A percentile compares a stretch with the other conserved stretches of the same genome.
These are phyloP conservation scores for Rhodomyrtus psidioides DNA, from an alignment of 441 rosid genomes.

Conservation along the genomic window DNA sequence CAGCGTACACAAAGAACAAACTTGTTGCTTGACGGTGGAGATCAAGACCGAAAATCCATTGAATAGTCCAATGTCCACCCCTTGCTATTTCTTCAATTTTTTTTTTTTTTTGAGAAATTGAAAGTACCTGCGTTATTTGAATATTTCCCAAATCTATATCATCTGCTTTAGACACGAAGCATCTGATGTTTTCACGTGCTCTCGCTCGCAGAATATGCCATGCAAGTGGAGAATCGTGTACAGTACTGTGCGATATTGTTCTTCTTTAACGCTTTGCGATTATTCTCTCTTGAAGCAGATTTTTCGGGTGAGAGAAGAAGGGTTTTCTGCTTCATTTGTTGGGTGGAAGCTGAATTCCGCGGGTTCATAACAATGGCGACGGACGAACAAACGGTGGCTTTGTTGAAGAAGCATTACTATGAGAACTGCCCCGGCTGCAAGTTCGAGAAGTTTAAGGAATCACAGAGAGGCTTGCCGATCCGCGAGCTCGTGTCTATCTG, in stretches of 20 bases:
- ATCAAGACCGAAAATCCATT: too few species aligned
- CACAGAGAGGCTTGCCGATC: constrained; percentile 44
- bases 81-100: too few species aligned
- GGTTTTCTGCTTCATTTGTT: background rate
- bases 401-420: constrained; percentile 44
- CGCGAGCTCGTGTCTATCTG: constrained; percentile 45
- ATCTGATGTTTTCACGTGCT: background rate
- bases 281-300: background rate
- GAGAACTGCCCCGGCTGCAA: constrained; percentile 76
- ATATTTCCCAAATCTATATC: too few species aligned
- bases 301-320: background rate
- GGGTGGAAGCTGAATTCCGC: background rate
- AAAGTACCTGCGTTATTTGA: too few species aligned
- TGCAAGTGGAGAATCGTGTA: background rate
- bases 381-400: constrained; percentile 23
- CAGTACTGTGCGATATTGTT: background rate
- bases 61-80: too few species aligned
- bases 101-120: too few species aligned
- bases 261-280: background rate
- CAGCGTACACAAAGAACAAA: too few species aligned
- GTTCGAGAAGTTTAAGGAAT: constrained; percentile 47
- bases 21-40: too few species aligned
- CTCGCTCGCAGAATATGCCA: background rate
- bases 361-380: constrained; percentile 7
- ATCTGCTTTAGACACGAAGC: background rate